phyloP scores from a whole-genome alignment of 192 early-diverging fungal species.

The Polychytrium aggregatum region DNA sequence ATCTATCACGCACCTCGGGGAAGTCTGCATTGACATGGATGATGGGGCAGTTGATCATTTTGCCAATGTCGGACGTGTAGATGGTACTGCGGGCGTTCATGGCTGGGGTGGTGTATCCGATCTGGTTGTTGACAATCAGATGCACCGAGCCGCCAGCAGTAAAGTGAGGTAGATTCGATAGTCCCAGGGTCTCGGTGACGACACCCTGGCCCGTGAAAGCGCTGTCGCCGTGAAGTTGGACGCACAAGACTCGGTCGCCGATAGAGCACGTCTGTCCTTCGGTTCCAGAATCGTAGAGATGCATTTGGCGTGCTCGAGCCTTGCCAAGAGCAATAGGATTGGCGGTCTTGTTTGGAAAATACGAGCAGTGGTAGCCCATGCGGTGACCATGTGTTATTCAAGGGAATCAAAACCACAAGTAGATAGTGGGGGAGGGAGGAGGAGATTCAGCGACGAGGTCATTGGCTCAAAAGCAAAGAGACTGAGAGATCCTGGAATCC shows the following conservation, averaged over 20 bases:
- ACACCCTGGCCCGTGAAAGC: constrained; percentile 65
- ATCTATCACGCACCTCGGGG: constrained; percentile 56
- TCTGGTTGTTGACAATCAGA: constrained; percentile 96
- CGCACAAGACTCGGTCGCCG: constrained; percentile 86
- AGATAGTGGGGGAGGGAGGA: too few species aligned
- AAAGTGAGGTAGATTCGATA: constrained; percentile 93
- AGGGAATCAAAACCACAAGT: too few species aligned
- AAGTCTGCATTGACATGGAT: constrained; percentile 95
- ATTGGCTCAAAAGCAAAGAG: too few species aligned
- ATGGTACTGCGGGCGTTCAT: constrained; percentile 84
- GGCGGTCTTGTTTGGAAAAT: constrained; percentile 49
- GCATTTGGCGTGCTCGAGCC: constrained; percentile 88
- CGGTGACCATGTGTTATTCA: too few species aligned
- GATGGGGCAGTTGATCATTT: constrained; percentile 91
- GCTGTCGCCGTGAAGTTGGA: constrained; percentile 93
- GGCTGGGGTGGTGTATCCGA: constrained; percentile 90
- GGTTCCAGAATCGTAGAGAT: constrained; percentile 49
- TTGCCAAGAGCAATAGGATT: constrained; percentile 96
- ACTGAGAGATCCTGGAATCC: too few species aligned
- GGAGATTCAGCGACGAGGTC: too few species aligned
- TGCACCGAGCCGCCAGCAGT: constrained; percentile 92
- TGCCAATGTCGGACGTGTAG: constrained; percentile 90
- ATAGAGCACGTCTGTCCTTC: constrained; percentile 68
- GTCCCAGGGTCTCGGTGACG: constrained; percentile 88
- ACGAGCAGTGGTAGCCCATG: too few species aligned